Conservation (phyloP, 495 filamentous ascomycete genomes). For the Penicillium bovifimosum region DNA sequence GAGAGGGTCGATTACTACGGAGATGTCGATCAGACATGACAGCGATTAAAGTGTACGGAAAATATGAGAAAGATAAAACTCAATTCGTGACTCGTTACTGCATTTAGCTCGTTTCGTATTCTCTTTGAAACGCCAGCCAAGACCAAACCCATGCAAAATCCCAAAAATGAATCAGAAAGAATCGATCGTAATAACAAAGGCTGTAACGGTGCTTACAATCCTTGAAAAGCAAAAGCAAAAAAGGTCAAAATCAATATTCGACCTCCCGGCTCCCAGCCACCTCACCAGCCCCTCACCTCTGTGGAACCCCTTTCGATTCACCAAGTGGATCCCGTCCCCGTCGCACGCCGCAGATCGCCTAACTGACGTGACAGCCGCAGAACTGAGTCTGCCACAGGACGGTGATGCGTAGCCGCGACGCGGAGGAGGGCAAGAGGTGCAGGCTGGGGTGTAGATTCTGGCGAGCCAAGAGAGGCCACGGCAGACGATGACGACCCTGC, state of each 20-base stretch:
- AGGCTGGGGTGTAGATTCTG: neutral
- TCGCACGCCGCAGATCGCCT: slow-evolving; percentile 12
- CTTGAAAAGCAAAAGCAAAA: neutral
- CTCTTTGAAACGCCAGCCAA: neutral
- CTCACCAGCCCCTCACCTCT: neutral
- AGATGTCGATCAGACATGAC: too few species aligned
- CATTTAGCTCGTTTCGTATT: neutral
- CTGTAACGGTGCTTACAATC: neutral
- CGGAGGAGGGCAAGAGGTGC: slow-evolving; percentile 17
- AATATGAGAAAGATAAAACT: neutral
- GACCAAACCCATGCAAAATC: neutral
- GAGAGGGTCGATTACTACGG: neutral
- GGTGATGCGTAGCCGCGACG: slow-evolving; percentile 19
- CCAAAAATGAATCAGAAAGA: neutral
- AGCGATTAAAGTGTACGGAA: neutral
- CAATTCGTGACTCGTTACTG: neutral
- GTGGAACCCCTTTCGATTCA: slow-evolving; percentile 2
- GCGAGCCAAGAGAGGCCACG: neutral
- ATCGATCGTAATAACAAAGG: neutral
- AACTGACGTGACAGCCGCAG: slow-evolving; percentile 14
- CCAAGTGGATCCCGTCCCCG: slow-evolving; percentile 9
- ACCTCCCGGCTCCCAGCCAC: neutral
- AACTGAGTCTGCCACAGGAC: slow-evolving; percentile 20
- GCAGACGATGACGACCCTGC: slow-evolving; percentile 7
- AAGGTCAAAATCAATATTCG: neutral